Percentiles rank a stretch among this genome's conserved stretches.
Conservation (phyloP, 306 rosid genomes). For the Quercus robur region DNA sequence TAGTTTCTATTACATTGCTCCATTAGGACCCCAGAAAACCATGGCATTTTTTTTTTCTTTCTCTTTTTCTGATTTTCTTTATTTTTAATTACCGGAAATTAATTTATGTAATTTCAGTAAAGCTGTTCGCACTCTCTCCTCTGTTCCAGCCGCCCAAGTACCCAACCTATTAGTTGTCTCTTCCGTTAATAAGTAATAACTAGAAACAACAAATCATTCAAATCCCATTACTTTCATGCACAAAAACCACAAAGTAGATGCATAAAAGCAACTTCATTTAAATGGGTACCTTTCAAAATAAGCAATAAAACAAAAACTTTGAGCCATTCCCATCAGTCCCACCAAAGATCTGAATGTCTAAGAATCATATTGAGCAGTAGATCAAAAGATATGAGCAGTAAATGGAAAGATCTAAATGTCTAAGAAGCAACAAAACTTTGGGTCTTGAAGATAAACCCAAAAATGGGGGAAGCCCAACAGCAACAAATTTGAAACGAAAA, state of each 20-base stretch:
- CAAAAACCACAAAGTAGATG: conserved; percentile 20
- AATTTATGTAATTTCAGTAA: too few species aligned
- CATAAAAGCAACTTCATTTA: conserved; percentile 3
- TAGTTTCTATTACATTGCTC: too few species aligned
- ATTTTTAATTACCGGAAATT: too few species aligned
- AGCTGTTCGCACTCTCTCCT: too few species aligned
- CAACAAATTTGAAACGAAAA: too few species aligned
- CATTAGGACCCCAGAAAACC: too few species aligned
- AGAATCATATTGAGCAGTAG: not conserved
- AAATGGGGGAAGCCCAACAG: too few species aligned
- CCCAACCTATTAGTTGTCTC: too few species aligned
- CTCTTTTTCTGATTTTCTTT: too few species aligned
- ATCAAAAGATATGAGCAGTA: not conserved
- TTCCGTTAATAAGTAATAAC: too few species aligned
- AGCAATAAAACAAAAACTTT: not conserved
- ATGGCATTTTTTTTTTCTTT: too few species aligned
- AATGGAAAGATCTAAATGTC: conserved; percentile 22
- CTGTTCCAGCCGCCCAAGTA: too few species aligned
- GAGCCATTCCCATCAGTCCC: conserved; percentile 30
- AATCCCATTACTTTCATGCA: conserved; percentile 12
- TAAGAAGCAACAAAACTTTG: not conserved
- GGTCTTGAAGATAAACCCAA: not conserved
- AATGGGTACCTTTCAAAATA: conserved; percentile 17
- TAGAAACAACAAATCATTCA: conserved; percentile 2
- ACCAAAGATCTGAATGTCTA: not conserved